A percentile compares a stretch with the other conserved stretches of the same genome.
Conservation (phyloP, 2,329 filamentous ascomycete genomes). For the Xylaria polymorpha region DNA sequence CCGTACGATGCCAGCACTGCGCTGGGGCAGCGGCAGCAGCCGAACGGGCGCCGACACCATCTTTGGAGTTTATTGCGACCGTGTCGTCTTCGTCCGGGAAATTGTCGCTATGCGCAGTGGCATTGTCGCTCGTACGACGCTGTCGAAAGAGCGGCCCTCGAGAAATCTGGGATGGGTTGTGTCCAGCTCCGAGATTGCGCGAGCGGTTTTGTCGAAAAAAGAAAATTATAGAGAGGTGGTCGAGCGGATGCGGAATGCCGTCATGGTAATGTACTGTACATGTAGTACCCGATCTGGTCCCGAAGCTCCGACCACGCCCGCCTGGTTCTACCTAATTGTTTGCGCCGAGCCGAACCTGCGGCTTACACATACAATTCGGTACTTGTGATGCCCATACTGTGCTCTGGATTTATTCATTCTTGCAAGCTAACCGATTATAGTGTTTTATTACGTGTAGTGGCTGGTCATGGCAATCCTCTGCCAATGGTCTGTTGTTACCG, state of each 20-base stretch:
- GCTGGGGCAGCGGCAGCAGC: conserved; percentile 52
- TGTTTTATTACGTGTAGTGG: neutral
- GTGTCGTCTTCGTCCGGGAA: conserved; percentile 36
- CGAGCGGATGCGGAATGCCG: conserved; percentile 34
- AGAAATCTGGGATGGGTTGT: conserved; percentile 4
- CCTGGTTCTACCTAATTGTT: neutral
- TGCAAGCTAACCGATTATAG: neutral
- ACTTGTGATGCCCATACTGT: too few relatives aligned
- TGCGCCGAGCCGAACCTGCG: neutral
- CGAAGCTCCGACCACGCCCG: conserved; percentile 28
- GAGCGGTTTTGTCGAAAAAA: conserved; percentile 12
- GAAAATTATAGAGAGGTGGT: conserved; percentile 5
- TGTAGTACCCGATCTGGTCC: neutral
- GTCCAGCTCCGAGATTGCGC: conserved; percentile 2
- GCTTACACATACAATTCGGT: neutral
- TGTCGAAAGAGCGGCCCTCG: conserved; percentile 29
- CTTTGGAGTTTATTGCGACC: conserved; percentile 24
- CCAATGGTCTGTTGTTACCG: too few relatives aligned
- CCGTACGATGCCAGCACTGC: conserved; percentile 53
- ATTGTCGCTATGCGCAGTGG: conserved; percentile 28
- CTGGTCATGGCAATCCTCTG: too few relatives aligned
- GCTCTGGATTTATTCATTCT: neutral
- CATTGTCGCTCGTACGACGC: conserved; percentile 37
- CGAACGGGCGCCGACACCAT: conserved; percentile 39
- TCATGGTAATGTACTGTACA: conserved; percentile 21